These are phyloP conservation scores for Anisodus acutangulus DNA, from an alignment of 257 asterid species.

Conservation along the genomic window DNA sequence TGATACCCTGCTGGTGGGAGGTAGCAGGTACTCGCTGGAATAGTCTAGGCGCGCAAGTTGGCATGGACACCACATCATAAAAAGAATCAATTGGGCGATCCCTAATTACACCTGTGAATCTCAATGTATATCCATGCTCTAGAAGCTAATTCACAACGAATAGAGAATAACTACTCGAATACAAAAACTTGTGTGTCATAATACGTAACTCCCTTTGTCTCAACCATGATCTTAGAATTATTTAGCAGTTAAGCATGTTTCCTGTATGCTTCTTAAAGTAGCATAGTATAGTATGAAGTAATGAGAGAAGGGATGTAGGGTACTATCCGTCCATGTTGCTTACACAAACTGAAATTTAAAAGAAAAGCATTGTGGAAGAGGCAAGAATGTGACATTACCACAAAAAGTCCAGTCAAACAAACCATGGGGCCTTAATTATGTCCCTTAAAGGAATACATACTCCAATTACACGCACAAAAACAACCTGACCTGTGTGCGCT, in stretches of 20 bases:
- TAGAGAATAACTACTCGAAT: neutral
- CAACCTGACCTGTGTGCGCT: neutral
- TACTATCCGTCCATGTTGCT: neutral
- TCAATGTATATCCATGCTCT: neutral
- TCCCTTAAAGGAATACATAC: neutral
- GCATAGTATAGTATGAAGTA: neutral
- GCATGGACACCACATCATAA: neutral
- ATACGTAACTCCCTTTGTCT: neutral
- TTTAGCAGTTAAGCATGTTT: slow-evolving; percentile 14
- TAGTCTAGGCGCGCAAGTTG: neutral
- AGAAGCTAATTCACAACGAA: neutral
- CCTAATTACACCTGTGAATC: neutral
- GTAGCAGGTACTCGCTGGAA: neutral
- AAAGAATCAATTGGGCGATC: neutral
- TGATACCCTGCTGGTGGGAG: neutral
- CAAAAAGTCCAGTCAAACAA: neutral
- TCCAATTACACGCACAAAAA: neutral
- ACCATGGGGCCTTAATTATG: slow-evolving; percentile 1
- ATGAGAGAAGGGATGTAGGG: neutral
- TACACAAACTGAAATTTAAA: neutral
- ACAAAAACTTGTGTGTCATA: neutral
- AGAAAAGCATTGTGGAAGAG: neutral
- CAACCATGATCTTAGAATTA: neutral
- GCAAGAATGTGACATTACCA: neutral
- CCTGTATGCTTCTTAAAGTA: neutral